These are phyloP conservation scores for Mortierella polycephala DNA, from an alignment of 371 early-diverging fungal species.

Conservation along the genomic window DNA sequence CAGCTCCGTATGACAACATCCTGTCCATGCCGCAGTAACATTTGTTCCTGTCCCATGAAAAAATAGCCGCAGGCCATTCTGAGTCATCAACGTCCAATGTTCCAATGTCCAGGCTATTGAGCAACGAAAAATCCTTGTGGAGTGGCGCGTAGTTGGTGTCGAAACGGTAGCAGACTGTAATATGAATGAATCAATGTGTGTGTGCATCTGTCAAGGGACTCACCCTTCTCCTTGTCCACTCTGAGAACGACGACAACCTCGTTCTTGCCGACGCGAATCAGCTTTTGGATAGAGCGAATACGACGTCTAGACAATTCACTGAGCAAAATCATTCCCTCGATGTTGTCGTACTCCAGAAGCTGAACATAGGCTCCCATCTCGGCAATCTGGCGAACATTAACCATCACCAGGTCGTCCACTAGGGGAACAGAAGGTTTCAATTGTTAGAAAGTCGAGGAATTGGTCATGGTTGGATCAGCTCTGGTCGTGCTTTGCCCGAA, in stretches of 20 bases:
- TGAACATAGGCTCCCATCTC: slow-evolving; percentile 99
- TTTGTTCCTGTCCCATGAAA: neutral
- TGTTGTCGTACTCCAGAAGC: slow-evolving; percentile 91
- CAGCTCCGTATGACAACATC: too few relatives aligned
- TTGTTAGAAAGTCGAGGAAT: neutral
- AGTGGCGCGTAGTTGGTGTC: too few relatives aligned
- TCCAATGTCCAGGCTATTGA: neutral
- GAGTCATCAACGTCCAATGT: neutral
- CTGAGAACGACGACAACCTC: slow-evolving; percentile 98
- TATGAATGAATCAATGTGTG: too few relatives aligned
- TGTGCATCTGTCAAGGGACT: neutral
- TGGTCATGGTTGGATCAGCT: neutral
- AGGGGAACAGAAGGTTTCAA: neutral
- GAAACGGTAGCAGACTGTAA: too few relatives aligned
- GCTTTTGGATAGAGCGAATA: slow-evolving; percentile 97
- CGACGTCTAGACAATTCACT: slow-evolving; percentile 97
- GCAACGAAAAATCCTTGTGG: neutral
- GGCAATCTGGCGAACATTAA: slow-evolving; percentile 96
- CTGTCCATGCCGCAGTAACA: neutral
- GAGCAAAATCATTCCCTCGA: slow-evolving; percentile 98
- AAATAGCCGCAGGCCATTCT: neutral
- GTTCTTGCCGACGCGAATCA: slow-evolving; percentile 96
- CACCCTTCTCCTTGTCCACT: slow-evolving; percentile 99
- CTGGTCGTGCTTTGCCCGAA: neutral
- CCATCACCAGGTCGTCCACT: slow-evolving; percentile 98